phyloP scores from a whole-genome alignment of 208 protist genomes.

The Crithidia brevicula region DNA sequence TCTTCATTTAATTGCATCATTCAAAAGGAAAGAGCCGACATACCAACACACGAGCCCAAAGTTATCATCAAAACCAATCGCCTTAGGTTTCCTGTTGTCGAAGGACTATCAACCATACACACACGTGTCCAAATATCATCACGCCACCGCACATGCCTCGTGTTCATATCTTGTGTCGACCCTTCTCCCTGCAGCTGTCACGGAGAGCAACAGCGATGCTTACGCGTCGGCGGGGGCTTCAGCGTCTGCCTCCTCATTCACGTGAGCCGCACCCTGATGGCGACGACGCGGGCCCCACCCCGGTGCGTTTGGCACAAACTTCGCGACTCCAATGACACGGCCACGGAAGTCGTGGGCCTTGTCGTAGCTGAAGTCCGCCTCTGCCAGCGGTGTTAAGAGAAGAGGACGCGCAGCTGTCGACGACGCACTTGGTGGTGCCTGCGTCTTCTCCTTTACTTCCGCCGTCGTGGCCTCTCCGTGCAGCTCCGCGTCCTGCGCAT shows the following conservation, averaged over 20 bases:
- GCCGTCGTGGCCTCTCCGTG: neutral
- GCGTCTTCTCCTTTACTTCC: neutral
- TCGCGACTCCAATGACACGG: constrained; percentile 71
- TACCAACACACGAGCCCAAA: no score
- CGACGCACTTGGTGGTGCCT: neutral
- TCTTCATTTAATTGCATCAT: no score
- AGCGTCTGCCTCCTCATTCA: constrained; percentile 6
- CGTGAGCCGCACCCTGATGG: constrained; percentile 67
- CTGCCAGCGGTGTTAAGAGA: constrained; percentile 45
- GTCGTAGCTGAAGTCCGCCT: constrained; percentile 82
- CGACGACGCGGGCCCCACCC: constrained; percentile 87
- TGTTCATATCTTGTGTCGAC: no score
- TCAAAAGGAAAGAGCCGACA: no score
- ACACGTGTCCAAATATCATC: no score
- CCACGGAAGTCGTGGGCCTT: constrained; percentile 80
- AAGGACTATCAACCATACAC: no score
- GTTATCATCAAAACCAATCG: no score
- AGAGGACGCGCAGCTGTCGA: constrained; percentile 16
- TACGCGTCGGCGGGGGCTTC: no score
- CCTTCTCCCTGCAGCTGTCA: no score
- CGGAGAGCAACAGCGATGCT: no score
- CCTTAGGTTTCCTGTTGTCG: no score
- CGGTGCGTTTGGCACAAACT: constrained; percentile 91
- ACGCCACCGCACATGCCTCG: no score
- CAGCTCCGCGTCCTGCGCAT: constrained; percentile 25